These are phyloP conservation scores for Populus hybrid DNA, from an alignment of 441 rosid genomes.

Conservation along the genomic window DNA sequence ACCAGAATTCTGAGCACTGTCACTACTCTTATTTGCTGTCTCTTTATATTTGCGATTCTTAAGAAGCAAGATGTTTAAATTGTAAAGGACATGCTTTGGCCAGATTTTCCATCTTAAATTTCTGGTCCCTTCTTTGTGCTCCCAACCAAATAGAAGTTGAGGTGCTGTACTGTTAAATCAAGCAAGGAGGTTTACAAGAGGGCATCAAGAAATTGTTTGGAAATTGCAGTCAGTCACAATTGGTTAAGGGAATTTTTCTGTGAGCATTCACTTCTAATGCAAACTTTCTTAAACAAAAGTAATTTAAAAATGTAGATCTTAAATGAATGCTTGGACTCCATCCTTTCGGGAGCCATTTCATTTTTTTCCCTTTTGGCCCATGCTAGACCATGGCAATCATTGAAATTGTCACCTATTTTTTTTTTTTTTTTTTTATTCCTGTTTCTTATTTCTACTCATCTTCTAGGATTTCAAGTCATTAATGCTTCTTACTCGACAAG, in stretches of 20 bases:
- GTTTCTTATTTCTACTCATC: neutral
- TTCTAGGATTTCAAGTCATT: slow-evolving; percentile 11
- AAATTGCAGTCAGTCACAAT: too few relatives aligned
- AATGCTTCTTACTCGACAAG: slow-evolving; percentile 18
- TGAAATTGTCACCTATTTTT: neutral
- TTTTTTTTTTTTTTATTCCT: neutral
- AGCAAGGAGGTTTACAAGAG: neutral
- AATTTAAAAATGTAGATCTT: neutral
- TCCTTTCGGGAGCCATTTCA: neutral
- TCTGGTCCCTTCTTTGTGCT: neutral
- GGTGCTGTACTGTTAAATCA: neutral
- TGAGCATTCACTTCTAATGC: neutral
- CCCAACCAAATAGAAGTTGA: neutral
- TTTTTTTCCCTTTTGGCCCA: neutral
- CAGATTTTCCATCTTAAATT: neutral
- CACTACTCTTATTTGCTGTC: neutral
- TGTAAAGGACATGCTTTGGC: neutral
- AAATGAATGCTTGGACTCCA: neutral
- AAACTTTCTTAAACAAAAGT: neutral
- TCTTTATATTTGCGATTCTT: neutral
- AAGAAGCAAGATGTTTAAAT: neutral
- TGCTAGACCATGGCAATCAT: neutral
- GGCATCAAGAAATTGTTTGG: neutral
- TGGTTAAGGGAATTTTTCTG: neutral
- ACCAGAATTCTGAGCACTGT: neutral